Percentiles rank a stretch among this genome's conserved stretches.
Evolutionary conservation across 768 basidiomycete species (phyloP).

Genomic region (Coprinopsis sp.): DNA sequence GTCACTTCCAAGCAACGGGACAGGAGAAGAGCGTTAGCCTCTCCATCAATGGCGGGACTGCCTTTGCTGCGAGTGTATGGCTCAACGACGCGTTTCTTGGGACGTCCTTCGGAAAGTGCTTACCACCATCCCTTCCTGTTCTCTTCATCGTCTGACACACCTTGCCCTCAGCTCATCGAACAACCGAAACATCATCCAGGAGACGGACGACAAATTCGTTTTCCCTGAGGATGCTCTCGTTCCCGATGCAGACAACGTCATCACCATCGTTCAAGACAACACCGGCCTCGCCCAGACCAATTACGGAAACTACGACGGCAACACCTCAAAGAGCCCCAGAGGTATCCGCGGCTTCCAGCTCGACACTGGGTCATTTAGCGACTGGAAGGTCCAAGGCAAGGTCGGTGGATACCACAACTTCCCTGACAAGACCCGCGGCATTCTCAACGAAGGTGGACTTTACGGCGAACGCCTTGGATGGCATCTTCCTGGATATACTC

Average conservation of each 20-base stretch:
- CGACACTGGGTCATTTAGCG: slow-evolving; percentile 52
- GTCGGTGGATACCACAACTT: slow-evolving; percentile 73
- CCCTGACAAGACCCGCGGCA: slow-evolving; percentile 60
- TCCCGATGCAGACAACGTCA: slow-evolving; percentile 59
- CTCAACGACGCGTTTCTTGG: slow-evolving; percentile 67
- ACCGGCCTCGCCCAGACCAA: neutral
- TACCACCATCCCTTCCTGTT: slow-evolving; percentile 2
- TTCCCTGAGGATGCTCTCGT: slow-evolving; percentile 56
- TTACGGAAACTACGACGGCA: slow-evolving; percentile 10
- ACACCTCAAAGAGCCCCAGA: slow-evolving; percentile 67
- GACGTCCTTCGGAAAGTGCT: slow-evolving; percentile 73
- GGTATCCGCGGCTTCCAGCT: slow-evolving; percentile 75
- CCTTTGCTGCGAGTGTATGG: slow-evolving; percentile 82
- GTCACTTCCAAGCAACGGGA: slow-evolving; percentile 67
- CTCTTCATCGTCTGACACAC: neutral
- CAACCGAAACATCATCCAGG: slow-evolving; percentile 53
- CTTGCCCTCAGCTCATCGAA: slow-evolving; percentile 52
- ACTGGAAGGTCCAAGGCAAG: slow-evolving; percentile 75
- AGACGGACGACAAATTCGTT: slow-evolving; percentile 61
- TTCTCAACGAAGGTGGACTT: slow-evolving; percentile 66
- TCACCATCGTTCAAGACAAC: slow-evolving; percentile 69
- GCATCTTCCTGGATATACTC: slow-evolving; percentile 72
- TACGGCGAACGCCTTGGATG: slow-evolving; percentile 69
- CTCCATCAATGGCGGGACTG: slow-evolving; percentile 80
- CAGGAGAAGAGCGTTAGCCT: slow-evolving; percentile 62